A percentile compares a stretch with the other conserved stretches of the same genome.
These are phyloP conservation scores for Nakazawaea anatomiae DNA, from an alignment of 805 yeast genomes.

Conservation along the genomic window DNA sequence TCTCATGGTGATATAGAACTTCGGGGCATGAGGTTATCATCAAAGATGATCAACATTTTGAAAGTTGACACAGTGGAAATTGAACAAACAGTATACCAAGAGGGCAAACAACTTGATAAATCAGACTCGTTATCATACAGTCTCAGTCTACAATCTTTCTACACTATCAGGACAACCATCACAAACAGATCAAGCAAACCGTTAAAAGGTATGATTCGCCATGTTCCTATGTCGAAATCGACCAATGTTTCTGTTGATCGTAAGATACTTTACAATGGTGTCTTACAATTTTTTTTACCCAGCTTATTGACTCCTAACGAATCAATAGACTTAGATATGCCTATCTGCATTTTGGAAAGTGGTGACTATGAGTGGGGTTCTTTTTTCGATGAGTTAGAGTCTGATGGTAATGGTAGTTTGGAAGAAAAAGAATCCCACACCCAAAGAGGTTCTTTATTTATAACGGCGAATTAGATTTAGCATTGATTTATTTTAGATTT, in stretches of 20 bases:
- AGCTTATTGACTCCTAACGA: constrained; percentile 36
- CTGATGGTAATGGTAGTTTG: constrained; percentile 15
- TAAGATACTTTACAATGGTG: constrained; percentile 66
- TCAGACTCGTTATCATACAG: constrained; percentile 25
- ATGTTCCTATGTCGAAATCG: constrained; percentile 40
- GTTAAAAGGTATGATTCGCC: constrained; percentile 54
- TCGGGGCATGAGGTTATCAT: constrained; percentile 57
- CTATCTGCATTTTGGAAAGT: constrained; percentile 60
- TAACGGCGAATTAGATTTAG: neutral
- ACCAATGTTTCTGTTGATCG: constrained; percentile 39
- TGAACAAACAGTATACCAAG: constrained; percentile 24
- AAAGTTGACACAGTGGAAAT: constrained; percentile 43
- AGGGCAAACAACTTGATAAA: constrained; percentile 10
- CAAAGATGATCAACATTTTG: constrained; percentile 52
- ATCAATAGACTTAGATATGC: constrained; percentile 35
- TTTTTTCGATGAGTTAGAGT: constrained; percentile 41
- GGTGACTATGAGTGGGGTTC: constrained; percentile 85
- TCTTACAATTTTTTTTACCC: constrained; percentile 50
- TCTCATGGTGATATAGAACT: constrained; percentile 59
- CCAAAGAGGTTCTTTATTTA: constrained; percentile 3
- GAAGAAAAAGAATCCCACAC: constrained; percentile 3
- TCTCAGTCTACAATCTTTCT: constrained; percentile 41
- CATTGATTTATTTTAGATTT: neutral
- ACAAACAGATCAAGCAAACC: constrained; percentile 37
- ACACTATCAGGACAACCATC: constrained; percentile 43